Evolutionary conservation across 352 stramenopile genomes (phyloP).

Genomic region (Pythium folliculosum): DNA sequence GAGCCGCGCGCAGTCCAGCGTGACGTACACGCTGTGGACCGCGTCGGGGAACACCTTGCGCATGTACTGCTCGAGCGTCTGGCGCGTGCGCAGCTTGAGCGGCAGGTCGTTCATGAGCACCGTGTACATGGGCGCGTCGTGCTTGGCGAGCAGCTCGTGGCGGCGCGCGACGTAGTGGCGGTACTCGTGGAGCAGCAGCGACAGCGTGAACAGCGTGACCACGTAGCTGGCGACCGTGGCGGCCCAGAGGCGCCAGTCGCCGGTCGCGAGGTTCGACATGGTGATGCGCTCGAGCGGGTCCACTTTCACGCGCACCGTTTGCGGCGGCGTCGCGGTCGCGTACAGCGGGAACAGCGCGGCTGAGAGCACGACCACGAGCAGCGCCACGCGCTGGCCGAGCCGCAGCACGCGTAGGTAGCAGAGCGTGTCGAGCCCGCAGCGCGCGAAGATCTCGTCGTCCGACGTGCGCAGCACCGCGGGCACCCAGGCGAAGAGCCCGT

Average conservation of each 20-base stretch:
- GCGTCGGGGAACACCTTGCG: constrained; percentile 64
- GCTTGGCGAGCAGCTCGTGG: constrained; percentile 55
- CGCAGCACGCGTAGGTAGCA: constrained; percentile 72
- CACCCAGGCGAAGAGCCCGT: constrained; percentile 58
- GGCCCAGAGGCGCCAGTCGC: constrained; percentile 63
- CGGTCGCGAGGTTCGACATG: constrained; percentile 70
- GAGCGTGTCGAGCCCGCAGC: constrained; percentile 76
- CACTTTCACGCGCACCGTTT: constrained; percentile 27
- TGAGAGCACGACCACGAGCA: constrained; percentile 62
- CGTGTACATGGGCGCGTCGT: constrained; percentile 69
- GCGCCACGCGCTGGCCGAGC: constrained; percentile 65
- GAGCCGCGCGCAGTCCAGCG: constrained; percentile 62
- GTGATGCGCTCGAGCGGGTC: constrained; percentile 67
- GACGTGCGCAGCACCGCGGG: constrained; percentile 37
- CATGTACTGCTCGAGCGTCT: constrained; percentile 75
- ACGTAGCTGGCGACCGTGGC: constrained; percentile 54
- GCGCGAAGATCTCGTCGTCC: constrained; percentile 68
- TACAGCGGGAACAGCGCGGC: constrained; percentile 70
- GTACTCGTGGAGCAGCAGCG: constrained; percentile 64
- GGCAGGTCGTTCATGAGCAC: constrained; percentile 76
- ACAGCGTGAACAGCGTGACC: constrained; percentile 58
- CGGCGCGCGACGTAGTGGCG: constrained; percentile 57
- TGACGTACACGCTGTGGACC: constrained; percentile 66
- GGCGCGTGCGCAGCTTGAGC: constrained; percentile 50
- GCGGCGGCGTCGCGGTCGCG: constrained; percentile 41